Evolutionary conservation across 768 basidiomycete genomes (phyloP).

Genomic region (Suillus plorans): DNA sequence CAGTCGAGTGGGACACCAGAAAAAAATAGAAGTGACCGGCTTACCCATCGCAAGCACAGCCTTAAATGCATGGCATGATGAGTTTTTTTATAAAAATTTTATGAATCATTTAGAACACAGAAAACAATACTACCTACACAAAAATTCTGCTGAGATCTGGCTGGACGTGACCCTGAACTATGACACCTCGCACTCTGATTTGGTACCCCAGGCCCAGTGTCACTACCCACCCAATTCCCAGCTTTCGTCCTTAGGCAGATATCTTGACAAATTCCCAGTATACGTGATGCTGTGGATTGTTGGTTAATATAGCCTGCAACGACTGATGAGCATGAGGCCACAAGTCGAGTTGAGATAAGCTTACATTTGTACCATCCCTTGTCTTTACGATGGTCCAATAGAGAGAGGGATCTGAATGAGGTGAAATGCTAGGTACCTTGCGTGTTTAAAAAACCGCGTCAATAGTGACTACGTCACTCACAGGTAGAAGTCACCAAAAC

Average conservation of each 20-base stretch:
- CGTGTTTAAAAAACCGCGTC: neutral
- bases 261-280: neutral
- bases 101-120: neutral
- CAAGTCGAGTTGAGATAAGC: neutral
- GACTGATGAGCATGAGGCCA: neutral
- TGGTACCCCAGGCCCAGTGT: neutral
- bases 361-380: neutral
- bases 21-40: neutral
- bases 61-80: neutral
- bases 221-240: neutral
- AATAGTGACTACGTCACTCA: neutral
- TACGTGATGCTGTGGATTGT: constrained; percentile 1
- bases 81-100: neutral
- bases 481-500: constrained; percentile 3
- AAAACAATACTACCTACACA: neutral
- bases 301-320: neutral
- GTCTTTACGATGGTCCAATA: constrained; percentile 4
- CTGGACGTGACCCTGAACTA: neutral
- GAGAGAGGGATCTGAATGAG: neutral
- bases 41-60: neutral
- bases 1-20: neutral
- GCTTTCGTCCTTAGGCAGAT: neutral
- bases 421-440: neutral
- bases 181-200: neutral
- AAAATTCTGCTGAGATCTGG: neutral